Evolutionary conservation across 352 stramenopile genomes (phyloP).

Genomic region (Pythium pectinolyticum): DNA sequence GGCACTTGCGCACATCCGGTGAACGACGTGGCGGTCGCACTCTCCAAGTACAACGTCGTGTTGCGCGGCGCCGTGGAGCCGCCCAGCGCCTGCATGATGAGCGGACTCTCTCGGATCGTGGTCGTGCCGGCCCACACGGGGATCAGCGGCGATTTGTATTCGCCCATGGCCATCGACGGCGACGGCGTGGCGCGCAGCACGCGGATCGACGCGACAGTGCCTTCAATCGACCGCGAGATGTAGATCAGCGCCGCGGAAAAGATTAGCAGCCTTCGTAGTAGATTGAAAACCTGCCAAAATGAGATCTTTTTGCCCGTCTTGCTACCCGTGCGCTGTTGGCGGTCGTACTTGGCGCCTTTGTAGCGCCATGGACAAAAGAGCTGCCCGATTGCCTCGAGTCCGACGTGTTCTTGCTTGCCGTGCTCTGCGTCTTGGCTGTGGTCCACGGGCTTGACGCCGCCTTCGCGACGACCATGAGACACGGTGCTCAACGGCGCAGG

Average conservation of each 20-base stretch:
- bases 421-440: background rate
- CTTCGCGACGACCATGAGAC: no score
- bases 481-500: no score
- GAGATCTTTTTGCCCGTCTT: conserved; percentile 2
- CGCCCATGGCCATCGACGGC: background rate
- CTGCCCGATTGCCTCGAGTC: background rate
- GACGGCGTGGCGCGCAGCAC: background rate
- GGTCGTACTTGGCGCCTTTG: no score
- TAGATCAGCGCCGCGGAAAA: conserved; percentile 6
- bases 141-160: conserved; percentile 27
- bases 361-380: conserved; percentile 7
- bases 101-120: conserved; percentile 26
- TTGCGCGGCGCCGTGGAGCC: conserved; percentile 21
- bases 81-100: conserved; percentile 13
- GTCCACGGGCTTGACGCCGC: background rate
- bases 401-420: background rate
- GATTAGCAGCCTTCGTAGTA: conserved; percentile 3
- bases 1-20: background rate
- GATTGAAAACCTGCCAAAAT: background rate
- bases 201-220: background rate
- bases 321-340: no score
- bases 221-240: conserved; percentile 4
- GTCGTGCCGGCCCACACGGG: conserved; percentile 28
- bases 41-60: conserved; percentile 21
- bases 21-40: background rate